Evolutionary conservation across 768 basidiomycete genomes (phyloP).

Genomic region (Cystofilobasidium bisporidii): DNA sequence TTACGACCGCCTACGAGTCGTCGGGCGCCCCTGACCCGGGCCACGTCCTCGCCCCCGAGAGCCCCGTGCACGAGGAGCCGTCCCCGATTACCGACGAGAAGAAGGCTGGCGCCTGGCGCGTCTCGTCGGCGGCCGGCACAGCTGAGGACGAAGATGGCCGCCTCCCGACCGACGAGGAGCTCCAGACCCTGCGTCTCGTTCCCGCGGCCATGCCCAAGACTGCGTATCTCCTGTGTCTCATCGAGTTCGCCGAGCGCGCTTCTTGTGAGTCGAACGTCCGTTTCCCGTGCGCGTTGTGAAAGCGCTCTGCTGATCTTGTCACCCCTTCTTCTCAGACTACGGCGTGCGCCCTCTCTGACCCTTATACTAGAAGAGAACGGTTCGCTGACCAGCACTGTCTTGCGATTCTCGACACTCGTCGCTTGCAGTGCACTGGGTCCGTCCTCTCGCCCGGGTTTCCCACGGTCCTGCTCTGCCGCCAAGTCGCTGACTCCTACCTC

Average conservation of each 20-base stretch:
- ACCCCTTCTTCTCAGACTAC: neutral
- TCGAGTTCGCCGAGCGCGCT: conserved; percentile 38
- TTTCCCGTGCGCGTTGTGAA: no score
- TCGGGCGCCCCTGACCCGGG: neutral
- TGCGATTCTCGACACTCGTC: no score
- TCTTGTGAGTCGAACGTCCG: neutral
- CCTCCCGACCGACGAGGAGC: conserved; percentile 18
- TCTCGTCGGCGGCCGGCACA: neutral
- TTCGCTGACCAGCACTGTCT: no score
- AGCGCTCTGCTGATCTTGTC: neutral
- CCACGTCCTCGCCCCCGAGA: neutral
- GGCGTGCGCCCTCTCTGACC: no score
- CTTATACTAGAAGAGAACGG: no score
- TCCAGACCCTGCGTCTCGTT: conserved; percentile 17
- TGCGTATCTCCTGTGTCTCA: conserved; percentile 5
- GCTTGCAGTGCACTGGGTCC: no score
- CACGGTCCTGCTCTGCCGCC: no score
- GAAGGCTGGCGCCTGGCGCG: neutral
- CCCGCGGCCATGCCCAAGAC: conserved; percentile 32
- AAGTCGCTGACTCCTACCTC: no score
- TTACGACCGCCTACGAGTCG: no score
- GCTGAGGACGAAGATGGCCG: conserved; percentile 10
- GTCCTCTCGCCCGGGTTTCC: no score
- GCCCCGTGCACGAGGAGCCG: neutral
- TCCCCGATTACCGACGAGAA: neutral